A percentile compares a stretch with the other conserved stretches of the same genome.
phyloP scores from a whole-genome alignment of 2,329 filamentous ascomycete species.

The Parascedosporium putredinis region DNA sequence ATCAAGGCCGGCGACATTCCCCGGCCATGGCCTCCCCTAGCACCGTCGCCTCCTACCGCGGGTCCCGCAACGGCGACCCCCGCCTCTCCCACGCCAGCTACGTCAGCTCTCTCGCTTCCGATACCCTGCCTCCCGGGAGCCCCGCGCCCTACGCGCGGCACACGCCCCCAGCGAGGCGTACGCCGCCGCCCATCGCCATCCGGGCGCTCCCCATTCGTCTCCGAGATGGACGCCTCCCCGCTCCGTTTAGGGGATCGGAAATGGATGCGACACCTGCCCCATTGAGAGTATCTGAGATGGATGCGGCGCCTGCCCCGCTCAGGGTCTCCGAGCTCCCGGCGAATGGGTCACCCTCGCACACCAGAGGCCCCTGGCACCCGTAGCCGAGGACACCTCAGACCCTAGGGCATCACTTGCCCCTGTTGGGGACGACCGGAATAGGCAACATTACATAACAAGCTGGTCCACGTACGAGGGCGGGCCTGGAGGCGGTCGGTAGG shows the following conservation, averaged over 20 bases:
- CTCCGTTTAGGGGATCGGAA: too few relatives aligned
- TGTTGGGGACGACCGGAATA: background rate
- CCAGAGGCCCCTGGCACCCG: background rate
- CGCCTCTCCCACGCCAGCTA: background rate
- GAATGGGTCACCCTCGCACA: background rate
- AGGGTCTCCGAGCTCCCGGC: background rate
- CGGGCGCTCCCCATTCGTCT: background rate
- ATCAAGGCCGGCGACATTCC: conserved; percentile 21
- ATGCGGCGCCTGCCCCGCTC: background rate
- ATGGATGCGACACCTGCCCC: background rate
- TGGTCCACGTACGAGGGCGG: conserved; percentile 2
- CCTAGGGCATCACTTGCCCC: background rate
- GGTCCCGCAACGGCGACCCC: background rate
- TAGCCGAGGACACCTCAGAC: background rate
- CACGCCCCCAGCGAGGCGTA: conserved; percentile 15
- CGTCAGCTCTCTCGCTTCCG: conserved; percentile 17
- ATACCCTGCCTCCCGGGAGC: conserved; percentile 1
- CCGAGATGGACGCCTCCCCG: conserved; percentile 27
- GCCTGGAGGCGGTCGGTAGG: too few relatives aligned
- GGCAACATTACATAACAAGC: conserved; percentile 4
- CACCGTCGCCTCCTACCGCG: background rate
- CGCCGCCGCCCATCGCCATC: background rate
- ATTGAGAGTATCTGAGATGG: background rate
- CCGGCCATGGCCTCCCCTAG: conserved; percentile 14
- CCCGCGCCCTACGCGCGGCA: background rate